Base-by-base conservation (phyloP, 1,284 basidiomycete genomes). In the Meira nashicola region DNA sequence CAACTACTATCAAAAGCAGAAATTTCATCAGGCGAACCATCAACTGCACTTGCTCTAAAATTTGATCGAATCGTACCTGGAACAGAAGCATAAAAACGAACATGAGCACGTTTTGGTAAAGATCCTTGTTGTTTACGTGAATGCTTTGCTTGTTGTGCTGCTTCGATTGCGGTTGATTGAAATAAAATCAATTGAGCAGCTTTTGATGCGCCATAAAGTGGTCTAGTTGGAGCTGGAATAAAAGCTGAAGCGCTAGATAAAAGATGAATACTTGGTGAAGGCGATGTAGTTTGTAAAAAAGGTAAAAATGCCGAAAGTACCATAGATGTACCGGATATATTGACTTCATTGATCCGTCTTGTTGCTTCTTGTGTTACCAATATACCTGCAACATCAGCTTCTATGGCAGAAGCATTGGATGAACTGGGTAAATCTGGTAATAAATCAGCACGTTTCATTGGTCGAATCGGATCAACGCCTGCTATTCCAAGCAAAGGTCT, bases 191-290 rank as follows among this genome's bases (percentile, higher is more conserved):
- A 83, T 1, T 88, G 87, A 0, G 89, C 88, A 1, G 87, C 82
- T 78, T 96, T 96, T 3, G 89, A 89, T 0, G 90, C 86, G 0
- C 85, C 86, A 78, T 96, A 96, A 28, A 96, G 80, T 0, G 88
- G 82, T 15, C 92, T 86, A 0, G 89, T 91, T 0, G 92, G 92
- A 0, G 92, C 86, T 0, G 92, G 89, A 25, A 92, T 84, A 8
- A 88, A 82, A 0, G 89, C 86, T 2, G 87, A 91, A 3, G 89
- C 82, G 7, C 88, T 90, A 9, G 89, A 90, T 40, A 94, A 80
- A 54, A 92, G 84, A 40, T 89, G 84, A 43, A 94, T 83, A 0
- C 88, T 85, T 0, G 92, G 92, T 0, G 84, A 83, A 0, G 70
- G 60, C 0, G 90, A 93, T 0, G 86, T 85, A 17, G 82, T 80